These are phyloP conservation scores for Botryosphaeria agaves DNA, from an alignment of 2,329 filamentous ascomycete genomes.

Conservation along the genomic window DNA sequence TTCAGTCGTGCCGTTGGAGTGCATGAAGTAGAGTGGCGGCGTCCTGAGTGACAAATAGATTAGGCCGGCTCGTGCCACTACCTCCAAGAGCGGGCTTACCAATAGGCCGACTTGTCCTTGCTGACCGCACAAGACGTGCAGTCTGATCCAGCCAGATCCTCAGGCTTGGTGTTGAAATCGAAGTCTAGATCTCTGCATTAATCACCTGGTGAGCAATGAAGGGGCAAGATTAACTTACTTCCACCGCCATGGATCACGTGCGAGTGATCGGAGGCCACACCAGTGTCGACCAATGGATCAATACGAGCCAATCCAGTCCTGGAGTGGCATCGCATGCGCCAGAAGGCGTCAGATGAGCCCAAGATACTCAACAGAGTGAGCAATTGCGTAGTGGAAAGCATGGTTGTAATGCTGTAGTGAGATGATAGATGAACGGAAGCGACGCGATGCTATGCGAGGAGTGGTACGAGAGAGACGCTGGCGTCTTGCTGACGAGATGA, in stretches of 20 bases:
- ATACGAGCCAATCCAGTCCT: slow-evolving; percentile 52
- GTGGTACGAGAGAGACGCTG: too few species aligned
- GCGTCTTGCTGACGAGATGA: too few species aligned
- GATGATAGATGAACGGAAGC: too few species aligned
- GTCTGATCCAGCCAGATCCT: slow-evolving; percentile 39
- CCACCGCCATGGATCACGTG: slow-evolving; percentile 62
- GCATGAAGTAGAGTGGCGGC: slow-evolving; percentile 61
- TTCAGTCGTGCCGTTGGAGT: slow-evolving; percentile 47
- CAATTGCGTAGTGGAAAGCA: too few species aligned
- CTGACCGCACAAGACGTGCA: slow-evolving; percentile 71
- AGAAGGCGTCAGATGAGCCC: slow-evolving; percentile 56
- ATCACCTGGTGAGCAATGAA: neutral
- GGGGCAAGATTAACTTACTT: slow-evolving; percentile 36
- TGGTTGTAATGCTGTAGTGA: too few species aligned
- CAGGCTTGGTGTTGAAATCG: slow-evolving; percentile 35
- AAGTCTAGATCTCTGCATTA: slow-evolving; percentile 36
- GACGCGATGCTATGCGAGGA: too few species aligned
- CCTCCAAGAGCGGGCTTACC: slow-evolving; percentile 16
- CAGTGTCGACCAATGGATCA: slow-evolving; percentile 57
- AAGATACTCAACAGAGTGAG: neutral
- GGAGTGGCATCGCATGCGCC: slow-evolving; percentile 74
- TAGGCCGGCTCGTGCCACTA: neutral
- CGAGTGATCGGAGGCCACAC: slow-evolving; percentile 42
- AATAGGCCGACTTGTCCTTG: slow-evolving; percentile 79
- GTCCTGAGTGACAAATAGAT: slow-evolving; percentile 27